A percentile compares a stretch with the other conserved stretches of the same genome.
phyloP scores from a whole-genome alignment of 2,329 filamentous ascomycete species.

The Botrytis galanthina region DNA sequence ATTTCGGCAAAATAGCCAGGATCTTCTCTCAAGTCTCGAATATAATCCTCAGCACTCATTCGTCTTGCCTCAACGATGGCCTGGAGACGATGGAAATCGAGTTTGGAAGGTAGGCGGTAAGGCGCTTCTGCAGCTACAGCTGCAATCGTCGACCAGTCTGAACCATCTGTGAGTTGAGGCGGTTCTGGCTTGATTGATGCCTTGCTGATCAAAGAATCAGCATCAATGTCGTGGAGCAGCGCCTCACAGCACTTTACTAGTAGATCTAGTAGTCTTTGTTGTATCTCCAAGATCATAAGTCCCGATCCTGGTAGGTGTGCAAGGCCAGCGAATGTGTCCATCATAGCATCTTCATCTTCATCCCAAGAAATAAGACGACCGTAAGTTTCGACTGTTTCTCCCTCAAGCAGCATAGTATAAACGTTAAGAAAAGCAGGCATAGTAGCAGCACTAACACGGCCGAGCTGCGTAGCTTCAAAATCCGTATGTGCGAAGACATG shows the following conservation, averaged over 20 bases:
- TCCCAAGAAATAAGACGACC: conserved; percentile 42
- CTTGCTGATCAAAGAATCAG: conserved; percentile 34
- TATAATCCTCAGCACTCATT: conserved; percentile 50
- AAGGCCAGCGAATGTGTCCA: conserved; percentile 39
- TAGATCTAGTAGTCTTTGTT: conserved; percentile 49
- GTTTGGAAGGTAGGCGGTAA: conserved; percentile 48
- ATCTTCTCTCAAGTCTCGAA: conserved; percentile 46
- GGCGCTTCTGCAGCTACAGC: conserved; percentile 49
- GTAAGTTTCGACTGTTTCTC: conserved; percentile 39
- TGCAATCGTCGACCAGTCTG: conserved; percentile 42
- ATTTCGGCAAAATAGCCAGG: neutral
- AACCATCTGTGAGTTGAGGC: conserved; percentile 35
- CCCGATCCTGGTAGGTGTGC: conserved; percentile 48
- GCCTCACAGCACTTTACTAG: conserved; percentile 47
- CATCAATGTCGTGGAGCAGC: conserved; percentile 52
- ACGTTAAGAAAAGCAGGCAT: conserved; percentile 34
- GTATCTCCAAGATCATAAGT: conserved; percentile 50
- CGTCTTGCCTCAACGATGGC: conserved; percentile 45
- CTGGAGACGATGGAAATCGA: conserved; percentile 48
- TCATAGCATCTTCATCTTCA: conserved; percentile 41
- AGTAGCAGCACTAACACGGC: conserved; percentile 31
- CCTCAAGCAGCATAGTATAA: conserved; percentile 41
- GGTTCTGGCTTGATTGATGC: conserved; percentile 43
- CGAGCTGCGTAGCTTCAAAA: conserved; percentile 38
- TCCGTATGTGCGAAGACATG: conserved; percentile 50